These are phyloP conservation scores for Liriodendron chinense DNA, from an alignment of 164 flowering plant genomes.

Conservation along the genomic window DNA sequence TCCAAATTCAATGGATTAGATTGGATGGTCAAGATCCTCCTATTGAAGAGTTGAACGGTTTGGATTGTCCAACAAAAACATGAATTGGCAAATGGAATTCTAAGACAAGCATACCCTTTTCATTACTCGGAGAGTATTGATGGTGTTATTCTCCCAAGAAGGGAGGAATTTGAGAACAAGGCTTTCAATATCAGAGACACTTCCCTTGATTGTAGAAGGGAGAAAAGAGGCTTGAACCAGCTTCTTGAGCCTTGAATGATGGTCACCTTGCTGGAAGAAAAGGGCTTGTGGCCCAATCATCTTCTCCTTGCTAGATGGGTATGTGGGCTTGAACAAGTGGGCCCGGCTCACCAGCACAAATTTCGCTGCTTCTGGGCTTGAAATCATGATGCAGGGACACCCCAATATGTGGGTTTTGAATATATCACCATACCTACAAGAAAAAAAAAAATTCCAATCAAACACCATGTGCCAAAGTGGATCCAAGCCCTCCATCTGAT, in stretches of 20 bases:
- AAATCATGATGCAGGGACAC: constrained; percentile 86
- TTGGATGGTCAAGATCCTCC: not conserved
- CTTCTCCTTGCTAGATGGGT: constrained; percentile 73
- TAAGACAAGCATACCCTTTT: not conserved
- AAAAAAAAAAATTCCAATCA: not conserved
- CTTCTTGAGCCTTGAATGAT: constrained; percentile 66
- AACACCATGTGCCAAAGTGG: no score
- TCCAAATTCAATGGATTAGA: not conserved
- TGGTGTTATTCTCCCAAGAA: constrained; percentile 42
- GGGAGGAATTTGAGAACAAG: constrained; percentile 45
- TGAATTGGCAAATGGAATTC: not conserved
- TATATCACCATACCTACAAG: constrained; percentile 62
- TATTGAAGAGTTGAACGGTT: not conserved
- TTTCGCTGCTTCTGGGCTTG: constrained; percentile 73
- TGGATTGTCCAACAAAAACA: no score
- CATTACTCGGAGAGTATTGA: not conserved
- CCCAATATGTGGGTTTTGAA: constrained; percentile 85
- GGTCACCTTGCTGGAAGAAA: constrained; percentile 79
- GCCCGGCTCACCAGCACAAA: constrained; percentile 54
- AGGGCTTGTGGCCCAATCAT: constrained; percentile 81
- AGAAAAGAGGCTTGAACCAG: constrained; percentile 63
- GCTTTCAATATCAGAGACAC: constrained; percentile 49
- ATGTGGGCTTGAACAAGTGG: constrained; percentile 68
- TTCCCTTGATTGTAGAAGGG: constrained; percentile 48
- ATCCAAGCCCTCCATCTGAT: no score